Evolutionary conservation across 2,329 filamentous ascomycete genomes (phyloP), one percentile per base, ranked within the genome.

Genomic region (Aspergillus uvarum): DNA sequence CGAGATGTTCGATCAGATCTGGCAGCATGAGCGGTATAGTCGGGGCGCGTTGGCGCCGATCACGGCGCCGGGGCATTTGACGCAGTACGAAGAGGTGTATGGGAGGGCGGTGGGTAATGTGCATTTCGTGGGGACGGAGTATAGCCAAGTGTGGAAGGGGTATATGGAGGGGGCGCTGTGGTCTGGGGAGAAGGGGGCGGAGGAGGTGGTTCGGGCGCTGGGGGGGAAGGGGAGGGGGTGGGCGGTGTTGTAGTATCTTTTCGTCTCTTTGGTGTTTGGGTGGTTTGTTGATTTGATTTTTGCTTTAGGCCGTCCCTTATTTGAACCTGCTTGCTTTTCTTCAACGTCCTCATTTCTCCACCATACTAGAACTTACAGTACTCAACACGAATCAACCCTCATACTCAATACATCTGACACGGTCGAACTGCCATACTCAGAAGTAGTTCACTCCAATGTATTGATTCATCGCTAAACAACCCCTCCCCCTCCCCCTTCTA

Each of bases 141-240:
- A 79, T 6, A 76, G 79, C 2, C 74, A 67, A 2, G 78, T 80
- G 53, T 86, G 83, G 83, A 81, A 81, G 58, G 83, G 83, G 0
- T 85, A 85, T 65, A 85, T 86, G 82, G 83, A 86, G 60, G 83
- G 83, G 4, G 84, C 83, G 0, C 72, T 85, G 19, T 66, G 79
- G 2, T 79, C 75, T 24, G 83, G 83, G 1, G 73, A 83, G 59
- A 70, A 79, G n/a, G 83, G 76, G 3, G 83, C 81, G 10, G 51
- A 51, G 11, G 66, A 67, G 48, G 66, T 65, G 5, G 61, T 81
- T 14, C 64, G 59, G 44, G 47, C 54, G 16, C 24, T 62, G 44
- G 2, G 48, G 12, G 21, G 48, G 29, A 31, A 14, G 24, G 48
- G 22, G 29, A 50, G 26, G 26, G 5, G 24, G 24, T 1, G 22